A percentile compares a stretch with the other conserved stretches of the same genome.
These are phyloP conservation scores for Candida cerambycidarum DNA, from an alignment of 805 yeast genomes.

Conservation along the genomic window DNA sequence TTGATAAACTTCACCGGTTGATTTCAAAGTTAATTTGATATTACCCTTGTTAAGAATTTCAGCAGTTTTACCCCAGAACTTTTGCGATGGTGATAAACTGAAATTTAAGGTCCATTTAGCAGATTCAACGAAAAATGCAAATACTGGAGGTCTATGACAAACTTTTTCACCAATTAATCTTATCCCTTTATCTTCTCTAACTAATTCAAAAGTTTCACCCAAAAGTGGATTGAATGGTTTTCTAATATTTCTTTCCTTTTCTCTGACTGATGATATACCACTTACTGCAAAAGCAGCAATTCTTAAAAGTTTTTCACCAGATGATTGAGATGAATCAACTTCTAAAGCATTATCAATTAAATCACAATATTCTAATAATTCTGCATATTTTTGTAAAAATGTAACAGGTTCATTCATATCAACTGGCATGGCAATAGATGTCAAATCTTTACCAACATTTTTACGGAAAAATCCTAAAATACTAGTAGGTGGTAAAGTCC, in stretches of 20 bases:
- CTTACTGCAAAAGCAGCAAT: conserved; percentile 84
- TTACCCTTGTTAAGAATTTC: conserved; percentile 79
- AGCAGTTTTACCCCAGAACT: conserved; percentile 92
- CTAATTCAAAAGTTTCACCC: conserved; percentile 91
- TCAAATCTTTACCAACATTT: conserved; percentile 88
- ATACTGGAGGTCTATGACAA: conserved; percentile 79
- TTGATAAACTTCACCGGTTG: conserved; percentile 68
- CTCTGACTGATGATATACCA: conserved; percentile 65
- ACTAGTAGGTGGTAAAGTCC: conserved; percentile 76
- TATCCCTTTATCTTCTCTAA: conserved; percentile 77
- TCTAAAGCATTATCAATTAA: conserved; percentile 63
- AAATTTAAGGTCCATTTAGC: conserved; percentile 66
- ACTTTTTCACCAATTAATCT: conserved; percentile 84
- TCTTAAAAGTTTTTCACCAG: conserved; percentile 60
- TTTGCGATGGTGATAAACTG: conserved; percentile 74
- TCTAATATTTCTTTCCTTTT: conserved; percentile 71
- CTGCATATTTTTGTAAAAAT: conserved; percentile 76
- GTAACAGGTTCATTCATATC: conserved; percentile 90
- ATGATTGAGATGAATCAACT: conserved; percentile 39
- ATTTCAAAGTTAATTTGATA: conserved; percentile 53
- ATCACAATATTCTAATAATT: conserved; percentile 72
- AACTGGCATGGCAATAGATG: conserved; percentile 89
- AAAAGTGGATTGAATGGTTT: conserved; percentile 94
- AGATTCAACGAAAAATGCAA: conserved; percentile 79
- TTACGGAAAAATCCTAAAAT: conserved; percentile 76